Base-by-base conservation (phyloP, 2,329 filamentous ascomycete species). In the Colletotrichum navitas region DNA sequence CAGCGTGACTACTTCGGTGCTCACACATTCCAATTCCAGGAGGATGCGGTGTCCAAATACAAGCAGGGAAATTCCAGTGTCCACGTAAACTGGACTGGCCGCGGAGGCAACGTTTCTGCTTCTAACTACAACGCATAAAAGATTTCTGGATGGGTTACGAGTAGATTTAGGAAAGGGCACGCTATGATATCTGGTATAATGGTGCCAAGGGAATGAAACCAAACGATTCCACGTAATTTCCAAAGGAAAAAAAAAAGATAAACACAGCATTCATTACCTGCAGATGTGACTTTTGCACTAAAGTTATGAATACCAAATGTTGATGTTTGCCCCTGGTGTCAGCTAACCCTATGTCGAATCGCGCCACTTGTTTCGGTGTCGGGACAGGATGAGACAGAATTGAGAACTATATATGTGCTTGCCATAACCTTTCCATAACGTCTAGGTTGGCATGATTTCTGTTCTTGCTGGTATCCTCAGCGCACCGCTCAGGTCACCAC, bases 1-100 rank as follows among this genome's bases (percentile, higher is more conserved):
- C 96, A 99, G 90, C 93, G 96, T 88, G 96, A 99, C 85, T 99
- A 98, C 93, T 99, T 99, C 82, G 96, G 96, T 83, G 93, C 93
- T 75, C 93, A 96, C 88, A 96, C 93, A 76, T 96, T 96, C 91
- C 43, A n/a, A 8, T 45, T 45, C 43, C 18, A 45, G 7, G 43
- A n/a, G 43, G 43, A 45, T 45, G 43, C 43, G 2, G 43, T n/a
- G 18, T 45, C 43, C 43, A 94, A 94, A 86, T 97, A 97, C 88
- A 92, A 91, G 76, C 90, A 88, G 78, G 94, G 92, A 83, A 87
- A 94, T 86, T 91, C 98, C 84, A 96, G 43, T n/a, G 43, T 95
- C 82, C 96, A 99, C 90, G 94, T 98, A 84, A 99, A 99, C 93
- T 99, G 96, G 96, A 99, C 96, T 78, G 96, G 96, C 79, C 93